Percentiles rank a stretch among this genome's conserved stretches.
phyloP scores from a whole-genome alignment of 2,329 filamentous ascomycete species.

The Aspergillus fumigatiaffinis region DNA sequence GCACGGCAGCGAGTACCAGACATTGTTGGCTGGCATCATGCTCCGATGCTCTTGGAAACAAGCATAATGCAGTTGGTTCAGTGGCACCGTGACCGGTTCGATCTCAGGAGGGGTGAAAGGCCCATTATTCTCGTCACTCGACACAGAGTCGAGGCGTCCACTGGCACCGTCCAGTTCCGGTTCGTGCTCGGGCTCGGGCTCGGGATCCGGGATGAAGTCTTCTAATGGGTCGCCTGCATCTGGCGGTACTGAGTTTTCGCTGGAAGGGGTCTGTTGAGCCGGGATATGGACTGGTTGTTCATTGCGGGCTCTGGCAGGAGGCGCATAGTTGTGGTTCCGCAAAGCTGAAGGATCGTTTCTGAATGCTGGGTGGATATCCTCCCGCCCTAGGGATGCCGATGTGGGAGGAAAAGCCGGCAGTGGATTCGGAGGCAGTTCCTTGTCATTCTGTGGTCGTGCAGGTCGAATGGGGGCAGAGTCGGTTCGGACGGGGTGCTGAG shows the following conservation, averaged over 20 bases:
- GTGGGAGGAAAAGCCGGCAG: conserved; percentile 9
- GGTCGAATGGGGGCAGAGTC: conserved; percentile 12
- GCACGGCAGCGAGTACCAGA: conserved; percentile 40
- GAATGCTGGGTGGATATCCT: not conserved
- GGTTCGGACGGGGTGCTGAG: conserved; percentile 4
- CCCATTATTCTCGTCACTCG: conserved; percentile 16
- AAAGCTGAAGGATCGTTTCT: not conserved
- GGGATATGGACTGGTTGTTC: not conserved
- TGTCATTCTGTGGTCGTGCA: conserved; percentile 18
- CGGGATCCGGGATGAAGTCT: conserved; percentile 32
- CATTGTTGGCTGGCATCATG: conserved; percentile 35
- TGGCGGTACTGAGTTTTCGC: conserved; percentile 10
- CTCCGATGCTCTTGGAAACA: conserved; percentile 40
- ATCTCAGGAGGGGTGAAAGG: conserved; percentile 29
- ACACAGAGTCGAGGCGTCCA: conserved; percentile 15
- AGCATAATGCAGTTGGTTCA: conserved; percentile 33
- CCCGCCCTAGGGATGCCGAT: conserved; percentile 6
- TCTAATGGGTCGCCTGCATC: conserved; percentile 23
- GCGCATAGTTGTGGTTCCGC: not conserved
- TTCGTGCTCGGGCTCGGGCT: conserved; percentile 18
- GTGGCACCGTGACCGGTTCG: conserved; percentile 30
- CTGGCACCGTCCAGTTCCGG: conserved; percentile 13
- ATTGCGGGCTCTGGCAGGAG: not conserved
- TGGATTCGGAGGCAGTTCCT: conserved; percentile 26
- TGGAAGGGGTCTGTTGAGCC: conserved; percentile 9